These are phyloP conservation scores for Nakazawaea pomicola DNA, from an alignment of 805 yeast species.

Conservation along the genomic window DNA sequence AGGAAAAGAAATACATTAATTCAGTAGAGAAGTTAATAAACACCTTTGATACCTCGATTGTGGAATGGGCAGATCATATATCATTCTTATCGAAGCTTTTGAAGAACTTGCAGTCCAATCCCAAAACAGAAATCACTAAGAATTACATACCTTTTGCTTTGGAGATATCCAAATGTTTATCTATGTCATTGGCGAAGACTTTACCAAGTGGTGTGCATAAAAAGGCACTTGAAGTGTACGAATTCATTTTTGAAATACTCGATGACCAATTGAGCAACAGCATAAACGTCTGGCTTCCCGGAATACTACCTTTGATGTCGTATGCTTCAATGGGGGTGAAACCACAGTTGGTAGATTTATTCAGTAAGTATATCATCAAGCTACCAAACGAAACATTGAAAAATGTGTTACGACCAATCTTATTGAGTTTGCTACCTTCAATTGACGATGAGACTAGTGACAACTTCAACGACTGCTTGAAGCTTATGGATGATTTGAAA, in stretches of 20 bases:
- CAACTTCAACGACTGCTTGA: conserved; percentile 57
- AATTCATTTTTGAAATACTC: conserved; percentile 59
- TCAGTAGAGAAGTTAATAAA: conserved; percentile 69
- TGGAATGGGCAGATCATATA: conserved; percentile 98
- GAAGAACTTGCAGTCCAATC: conserved; percentile 57
- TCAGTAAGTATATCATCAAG: conserved; percentile 48
- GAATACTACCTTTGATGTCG: conserved; percentile 82
- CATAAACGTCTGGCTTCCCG: conserved; percentile 84
- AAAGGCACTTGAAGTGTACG: conserved; percentile 77
- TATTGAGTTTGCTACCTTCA: conserved; percentile 77
- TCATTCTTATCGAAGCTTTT: conserved; percentile 77
- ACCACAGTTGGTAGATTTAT: conserved; percentile 65
- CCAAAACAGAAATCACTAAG: conserved; percentile 29
- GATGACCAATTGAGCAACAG: conserved; percentile 53
- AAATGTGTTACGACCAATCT: conserved; percentile 58
- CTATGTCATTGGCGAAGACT: conserved; percentile 73
- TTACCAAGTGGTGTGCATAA: conserved; percentile 96
- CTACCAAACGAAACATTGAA: conserved; percentile 46
- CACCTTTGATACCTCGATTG: conserved; percentile 66
- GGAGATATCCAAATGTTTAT: conserved; percentile 63
- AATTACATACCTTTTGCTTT: conserved; percentile 65
- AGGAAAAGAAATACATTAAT: conserved; percentile 64
- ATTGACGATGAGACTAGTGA: conserved; percentile 92
- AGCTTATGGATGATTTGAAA: conserved; percentile 57
- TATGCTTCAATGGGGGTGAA: conserved; percentile 87